phyloP scores from a whole-genome alignment of 805 yeast species.

The Ogataea populi-albae region DNA sequence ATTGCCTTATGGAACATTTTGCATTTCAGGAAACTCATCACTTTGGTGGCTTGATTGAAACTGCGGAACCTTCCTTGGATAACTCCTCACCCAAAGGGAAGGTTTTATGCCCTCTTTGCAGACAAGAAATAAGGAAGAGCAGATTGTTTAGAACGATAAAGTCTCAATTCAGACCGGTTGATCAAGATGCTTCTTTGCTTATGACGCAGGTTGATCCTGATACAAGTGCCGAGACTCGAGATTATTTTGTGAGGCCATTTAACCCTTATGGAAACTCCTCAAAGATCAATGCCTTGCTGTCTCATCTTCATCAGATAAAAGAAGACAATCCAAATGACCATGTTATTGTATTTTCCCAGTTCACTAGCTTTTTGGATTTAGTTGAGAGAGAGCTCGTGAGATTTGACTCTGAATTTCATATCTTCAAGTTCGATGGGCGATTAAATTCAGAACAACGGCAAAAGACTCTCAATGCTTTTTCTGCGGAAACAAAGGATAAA shows the following conservation, averaged over 20 bases:
- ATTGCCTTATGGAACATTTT: constrained; percentile 71
- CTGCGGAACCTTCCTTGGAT: constrained; percentile 5
- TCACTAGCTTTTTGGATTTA: constrained; percentile 76
- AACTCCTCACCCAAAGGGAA: constrained; percentile 6
- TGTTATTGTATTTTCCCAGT: constrained; percentile 87
- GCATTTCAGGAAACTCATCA: constrained; percentile 50
- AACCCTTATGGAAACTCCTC: constrained; percentile 61
- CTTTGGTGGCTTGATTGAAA: background rate
- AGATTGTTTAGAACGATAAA: constrained; percentile 43
- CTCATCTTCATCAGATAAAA: constrained; percentile 53
- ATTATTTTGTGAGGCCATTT: constrained; percentile 37
- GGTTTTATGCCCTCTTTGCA: constrained; percentile 74
- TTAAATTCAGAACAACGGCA: constrained; percentile 64
- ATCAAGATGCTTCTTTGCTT: constrained; percentile 4
- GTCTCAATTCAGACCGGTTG: constrained; percentile 19
- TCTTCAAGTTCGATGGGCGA: constrained; percentile 81
- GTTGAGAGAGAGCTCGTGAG: constrained; percentile 57
- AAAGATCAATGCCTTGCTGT: constrained; percentile 65
- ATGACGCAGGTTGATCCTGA: constrained; percentile 12
- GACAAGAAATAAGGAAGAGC: constrained; percentile 49
- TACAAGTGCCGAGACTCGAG: constrained; percentile 5
- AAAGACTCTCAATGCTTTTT: constrained; percentile 56
- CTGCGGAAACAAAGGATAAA: constrained; percentile 22
- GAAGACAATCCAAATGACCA: constrained; percentile 63
- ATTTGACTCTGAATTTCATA: constrained; percentile 45